Evolutionary conservation across 2,329 filamentous ascomycete species (phyloP), one percentile per base, ranked within the genome.

Genomic region (Elsinoe fawcettii): DNA sequence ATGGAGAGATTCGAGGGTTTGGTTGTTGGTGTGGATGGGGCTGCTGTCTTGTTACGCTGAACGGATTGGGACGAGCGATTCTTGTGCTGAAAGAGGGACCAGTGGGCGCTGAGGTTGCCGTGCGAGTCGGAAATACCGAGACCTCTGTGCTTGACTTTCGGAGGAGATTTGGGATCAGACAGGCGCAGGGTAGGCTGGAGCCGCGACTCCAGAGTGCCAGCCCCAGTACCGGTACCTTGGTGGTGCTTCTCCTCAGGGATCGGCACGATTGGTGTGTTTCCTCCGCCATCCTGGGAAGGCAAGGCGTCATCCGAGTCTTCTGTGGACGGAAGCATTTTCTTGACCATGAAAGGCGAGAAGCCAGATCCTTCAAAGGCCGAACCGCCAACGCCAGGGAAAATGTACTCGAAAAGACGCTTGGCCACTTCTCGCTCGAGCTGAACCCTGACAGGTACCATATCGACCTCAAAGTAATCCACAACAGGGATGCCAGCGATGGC

Each of bases 401-500:
- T 90, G 71, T 99, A 99, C 73, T 96, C 91, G 64, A 99, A 96
- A 1, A 99, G 77, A 63, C 87, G 90, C 74, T 95, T 92, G 44
- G 91, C 92, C 51, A 96, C 85, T 65, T 97, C 91, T 34, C 85
- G 86, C 71, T 99, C 93, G 34, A 99, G 78, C 69, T 99, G 93
- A 20, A 99, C 85, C 71, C 90, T 95, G 69, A 99, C 81, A 0
- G 93, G 95, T 70, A 95, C 91, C 18, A 99, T 75, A 57, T 91
- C 90, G 57, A 99, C 88, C 70, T 97, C 91, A 66, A 99, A 99
- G 66, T 95, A 88, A 64, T 97, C 92, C 78, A 99, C 89, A 30
- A 99, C 91, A 0, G 92, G 90, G 60, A 99, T 99, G 51, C 93
- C 93, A 36, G 92, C 93, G 70, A 99, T 96, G 6, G 93, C 91